Evolutionary conservation across 1,139 yeast species (phyloP).

Genomic region (Magnusiomyces tetraspermus): DNA sequence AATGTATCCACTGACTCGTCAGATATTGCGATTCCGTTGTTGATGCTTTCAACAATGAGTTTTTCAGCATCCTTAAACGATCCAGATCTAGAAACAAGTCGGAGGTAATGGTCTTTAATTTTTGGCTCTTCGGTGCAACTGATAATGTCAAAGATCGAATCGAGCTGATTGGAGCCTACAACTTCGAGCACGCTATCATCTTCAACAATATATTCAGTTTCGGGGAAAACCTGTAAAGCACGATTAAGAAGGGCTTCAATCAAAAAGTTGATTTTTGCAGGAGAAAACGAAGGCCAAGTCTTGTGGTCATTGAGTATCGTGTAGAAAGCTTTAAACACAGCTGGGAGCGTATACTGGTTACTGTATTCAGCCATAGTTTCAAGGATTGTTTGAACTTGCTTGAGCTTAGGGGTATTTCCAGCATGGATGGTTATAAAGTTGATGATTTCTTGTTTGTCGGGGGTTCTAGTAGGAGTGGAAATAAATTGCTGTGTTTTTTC

Average conservation of each 20-base stretch:
- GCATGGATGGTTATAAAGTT: background rate
- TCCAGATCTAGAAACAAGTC: conserved; percentile 25
- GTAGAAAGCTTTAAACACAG: conserved; percentile 7
- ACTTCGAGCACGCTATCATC: conserved; percentile 17
- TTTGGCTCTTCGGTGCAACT: conserved; percentile 9
- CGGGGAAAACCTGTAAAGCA: conserved; percentile 17
- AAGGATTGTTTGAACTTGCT: background rate
- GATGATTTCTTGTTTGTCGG: background rate
- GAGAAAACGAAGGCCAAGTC: background rate
- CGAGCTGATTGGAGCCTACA: conserved; percentile 16
- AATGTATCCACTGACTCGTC: conserved; percentile 23
- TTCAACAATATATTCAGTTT: conserved; percentile 15
- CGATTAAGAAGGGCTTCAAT: conserved; percentile 13
- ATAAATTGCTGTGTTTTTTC: background rate
- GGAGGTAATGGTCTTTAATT: conserved; percentile 24
- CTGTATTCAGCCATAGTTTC: conserved; percentile 9
- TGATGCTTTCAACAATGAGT: conserved; percentile 15
- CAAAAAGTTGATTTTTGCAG: conserved; percentile 7
- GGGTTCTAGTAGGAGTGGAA: background rate
- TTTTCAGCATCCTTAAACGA: conserved; percentile 23
- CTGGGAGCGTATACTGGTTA: conserved; percentile 10
- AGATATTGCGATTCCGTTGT: conserved; percentile 18
- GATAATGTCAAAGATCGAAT: conserved; percentile 7
- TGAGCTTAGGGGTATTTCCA: background rate
- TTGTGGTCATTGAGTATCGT: background rate